Evolutionary conservation across 805 yeast species (phyloP).

Genomic region (Huiozyma naganishii): DNA sequence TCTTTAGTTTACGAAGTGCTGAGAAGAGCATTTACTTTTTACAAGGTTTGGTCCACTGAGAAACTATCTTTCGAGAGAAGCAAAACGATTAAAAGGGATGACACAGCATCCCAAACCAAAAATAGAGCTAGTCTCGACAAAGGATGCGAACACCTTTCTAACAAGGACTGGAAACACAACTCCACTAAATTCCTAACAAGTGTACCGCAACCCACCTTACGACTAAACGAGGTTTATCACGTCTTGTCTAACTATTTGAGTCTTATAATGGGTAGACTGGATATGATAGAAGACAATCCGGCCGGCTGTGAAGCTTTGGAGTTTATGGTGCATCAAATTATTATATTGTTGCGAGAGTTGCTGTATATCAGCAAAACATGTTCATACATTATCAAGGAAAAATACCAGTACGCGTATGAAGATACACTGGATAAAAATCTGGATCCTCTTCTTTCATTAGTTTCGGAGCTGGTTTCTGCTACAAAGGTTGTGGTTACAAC

Average conservation of each 20-base stretch:
- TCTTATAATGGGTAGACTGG: constrained; percentile 63
- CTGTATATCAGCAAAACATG: constrained; percentile 47
- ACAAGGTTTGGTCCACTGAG: constrained; percentile 64
- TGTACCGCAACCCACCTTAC: constrained; percentile 52
- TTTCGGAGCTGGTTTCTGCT: constrained; percentile 53
- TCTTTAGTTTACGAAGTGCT: constrained; percentile 57
- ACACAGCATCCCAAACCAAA: neutral
- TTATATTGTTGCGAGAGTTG: constrained; percentile 51
- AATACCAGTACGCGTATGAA: constrained; percentile 21
- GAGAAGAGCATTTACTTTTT: constrained; percentile 51
- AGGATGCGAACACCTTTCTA: neutral
- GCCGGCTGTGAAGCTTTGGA: constrained; percentile 61
- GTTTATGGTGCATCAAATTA: constrained; percentile 56
- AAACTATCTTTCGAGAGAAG: constrained; percentile 35
- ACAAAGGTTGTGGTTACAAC: constrained; percentile 53
- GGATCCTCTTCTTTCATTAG: constrained; percentile 47
- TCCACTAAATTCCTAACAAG: constrained; percentile 25
- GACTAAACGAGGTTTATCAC: constrained; percentile 56
- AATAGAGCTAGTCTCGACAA: neutral
- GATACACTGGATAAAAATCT: constrained; percentile 33
- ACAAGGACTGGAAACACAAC: neutral
- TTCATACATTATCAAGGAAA: constrained; percentile 26
- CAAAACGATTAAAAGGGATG: constrained; percentile 1
- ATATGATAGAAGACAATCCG: constrained; percentile 63
- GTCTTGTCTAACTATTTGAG: constrained; percentile 52